Percentiles rank a stretch among this genome's conserved stretches.
Conservation (phyloP, 1,284 basidiomycete genomes). For the Pulveroboletus sp. region DNA sequence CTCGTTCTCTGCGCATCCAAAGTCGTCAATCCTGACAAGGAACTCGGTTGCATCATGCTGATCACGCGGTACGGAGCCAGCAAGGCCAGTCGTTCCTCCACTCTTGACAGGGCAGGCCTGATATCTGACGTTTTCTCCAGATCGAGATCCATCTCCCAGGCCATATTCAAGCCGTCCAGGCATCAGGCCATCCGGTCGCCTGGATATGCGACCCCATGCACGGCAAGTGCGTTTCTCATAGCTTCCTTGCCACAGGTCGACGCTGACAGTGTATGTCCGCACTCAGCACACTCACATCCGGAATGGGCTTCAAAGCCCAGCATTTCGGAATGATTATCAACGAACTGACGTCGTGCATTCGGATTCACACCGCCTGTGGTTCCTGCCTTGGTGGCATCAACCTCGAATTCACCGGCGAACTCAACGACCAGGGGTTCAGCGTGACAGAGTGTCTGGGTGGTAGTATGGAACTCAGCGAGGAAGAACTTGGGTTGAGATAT, state of each 20-base stretch:
- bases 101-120: no score
- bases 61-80: conserved; percentile 92
- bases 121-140: conserved; percentile 35
- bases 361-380: conserved; percentile 69
- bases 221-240: conserved; percentile 65
- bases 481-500: conserved; percentile 69
- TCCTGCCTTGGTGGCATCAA: conserved; percentile 92
- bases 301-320: conserved; percentile 80
- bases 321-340: conserved; percentile 89
- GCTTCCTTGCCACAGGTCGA: not conserved
- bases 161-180: conserved; percentile 84
- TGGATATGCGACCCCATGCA: conserved; percentile 99
- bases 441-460: conserved; percentile 85
- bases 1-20: not conserved
- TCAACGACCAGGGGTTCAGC: conserved; percentile 89
- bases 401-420: conserved; percentile 94
- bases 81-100: conserved; percentile 49
- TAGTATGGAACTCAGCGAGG: conserved; percentile 76
- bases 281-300: conserved; percentile 74
- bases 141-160: conserved; percentile 73
- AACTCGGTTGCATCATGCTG: conserved; percentile 82
- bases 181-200: conserved; percentile 80
- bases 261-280: not conserved
- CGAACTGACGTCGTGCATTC: conserved; percentile 81
- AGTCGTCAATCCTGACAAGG: conserved; percentile 87